A percentile compares a stretch with the other conserved stretches of the same genome.
Evolutionary conservation across 2,329 filamentous ascomycete species (phyloP).

Genomic region (Grosmannia huntii): DNA sequence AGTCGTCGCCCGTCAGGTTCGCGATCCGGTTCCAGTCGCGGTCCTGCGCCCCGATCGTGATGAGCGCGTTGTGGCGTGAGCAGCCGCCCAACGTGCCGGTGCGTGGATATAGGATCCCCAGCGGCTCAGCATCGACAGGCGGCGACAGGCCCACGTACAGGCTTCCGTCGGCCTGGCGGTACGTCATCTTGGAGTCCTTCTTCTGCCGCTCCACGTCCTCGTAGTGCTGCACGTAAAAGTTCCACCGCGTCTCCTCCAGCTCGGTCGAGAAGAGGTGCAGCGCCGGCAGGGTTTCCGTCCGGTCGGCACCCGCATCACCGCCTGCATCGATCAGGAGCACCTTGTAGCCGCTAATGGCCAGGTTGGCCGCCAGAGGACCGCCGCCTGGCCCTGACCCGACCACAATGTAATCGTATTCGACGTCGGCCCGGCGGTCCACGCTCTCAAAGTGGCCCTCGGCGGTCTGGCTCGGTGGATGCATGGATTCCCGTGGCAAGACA

Average conservation of each 20-base stretch:
- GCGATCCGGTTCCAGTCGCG: slow-evolving; percentile 29
- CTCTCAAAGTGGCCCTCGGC: too few relatives aligned
- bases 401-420: slow-evolving; percentile 47
- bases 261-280: slow-evolving; percentile 14
- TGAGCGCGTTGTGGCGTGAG: slow-evolving; percentile 23
- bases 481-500: too few relatives aligned
- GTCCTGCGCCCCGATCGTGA: slow-evolving; percentile 25
- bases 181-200: slow-evolving; percentile 37
- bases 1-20: slow-evolving; percentile 27
- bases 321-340: slow-evolving; percentile 47
- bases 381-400: slow-evolving; percentile 49
- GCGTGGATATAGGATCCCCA: slow-evolving; percentile 25
- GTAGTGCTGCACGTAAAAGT: slow-evolving; percentile 51
- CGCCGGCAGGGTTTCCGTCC: slow-evolving; percentile 16
- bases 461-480: too few relatives aligned
- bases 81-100: slow-evolving; percentile 25
- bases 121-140: slow-evolving; percentile 18
- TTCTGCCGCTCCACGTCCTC: slow-evolving; percentile 32
- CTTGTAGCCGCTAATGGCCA: slow-evolving; percentile 46
- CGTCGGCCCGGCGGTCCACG: too few relatives aligned
- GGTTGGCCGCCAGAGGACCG: slow-evolving; percentile 42
- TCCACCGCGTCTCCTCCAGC: slow-evolving; percentile 28
- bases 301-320: slow-evolving; percentile 30
- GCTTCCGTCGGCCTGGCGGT: slow-evolving; percentile 20
- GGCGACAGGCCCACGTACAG: slow-evolving; percentile 22